These are phyloP conservation scores for Macrocystidia cucumis DNA, from an alignment of 1,284 basidiomycete genomes.

Conservation along the genomic window DNA sequence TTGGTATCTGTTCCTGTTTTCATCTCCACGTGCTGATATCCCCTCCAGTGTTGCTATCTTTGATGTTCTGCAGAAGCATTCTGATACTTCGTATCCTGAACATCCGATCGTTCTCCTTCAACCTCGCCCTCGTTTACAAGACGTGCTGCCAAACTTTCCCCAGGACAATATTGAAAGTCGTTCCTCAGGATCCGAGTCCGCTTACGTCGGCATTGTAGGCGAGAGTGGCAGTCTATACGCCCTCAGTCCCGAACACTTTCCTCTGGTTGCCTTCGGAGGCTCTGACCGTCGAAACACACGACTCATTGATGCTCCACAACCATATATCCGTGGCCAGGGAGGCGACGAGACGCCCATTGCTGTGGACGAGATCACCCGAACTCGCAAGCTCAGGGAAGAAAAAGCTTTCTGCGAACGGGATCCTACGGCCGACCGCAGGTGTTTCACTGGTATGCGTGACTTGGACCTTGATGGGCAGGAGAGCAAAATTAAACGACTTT, in stretches of 20 bases:
- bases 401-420: constrained; percentile 13
- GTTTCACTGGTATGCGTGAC: constrained; percentile 51
- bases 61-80: constrained; percentile 49
- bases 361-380: constrained; percentile 36
- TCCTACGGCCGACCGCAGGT: constrained; percentile 33
- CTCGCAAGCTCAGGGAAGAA: constrained; percentile 16
- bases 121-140: constrained; percentile 61
- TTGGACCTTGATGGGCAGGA: constrained; percentile 30
- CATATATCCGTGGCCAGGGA: too few species aligned
- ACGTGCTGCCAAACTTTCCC: constrained; percentile 47
- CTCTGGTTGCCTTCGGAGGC: constrained; percentile 63
- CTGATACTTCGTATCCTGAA: constrained; percentile 21
- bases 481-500: constrained; percentile 26
- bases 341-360: constrained; percentile 27
- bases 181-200: constrained; percentile 43
- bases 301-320: constrained; percentile 15
- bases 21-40: background rate
- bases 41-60: constrained; percentile 65
- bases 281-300: constrained; percentile 15
- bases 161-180: constrained; percentile 19
- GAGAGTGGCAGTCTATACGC: constrained; percentile 71
- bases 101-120: constrained; percentile 74
- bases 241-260: constrained; percentile 68
- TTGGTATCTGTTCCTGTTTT: constrained; percentile 16
- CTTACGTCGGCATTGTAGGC: constrained; percentile 70